phyloP scores from a whole-genome alignment of 768 basidiomycete species.

The Hypholoma fasciculare region DNA sequence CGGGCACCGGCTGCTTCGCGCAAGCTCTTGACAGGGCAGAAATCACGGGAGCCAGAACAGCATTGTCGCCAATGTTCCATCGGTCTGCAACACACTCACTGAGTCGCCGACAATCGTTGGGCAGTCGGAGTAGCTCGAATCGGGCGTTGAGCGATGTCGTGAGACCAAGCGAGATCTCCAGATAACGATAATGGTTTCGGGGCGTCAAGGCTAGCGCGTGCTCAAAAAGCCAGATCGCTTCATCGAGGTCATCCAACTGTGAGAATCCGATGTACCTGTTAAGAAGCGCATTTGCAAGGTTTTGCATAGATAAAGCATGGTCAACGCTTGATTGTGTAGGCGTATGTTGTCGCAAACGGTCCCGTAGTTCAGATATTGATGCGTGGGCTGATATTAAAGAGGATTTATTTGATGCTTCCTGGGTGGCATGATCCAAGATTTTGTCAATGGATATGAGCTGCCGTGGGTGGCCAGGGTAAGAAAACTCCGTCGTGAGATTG shows the following conservation, averaged over 20 bases:
- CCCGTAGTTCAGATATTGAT: not conserved
- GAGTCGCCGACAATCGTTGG: too few relatives aligned
- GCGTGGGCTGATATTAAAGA: too few relatives aligned
- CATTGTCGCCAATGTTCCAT: too few relatives aligned
- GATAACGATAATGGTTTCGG: not conserved
- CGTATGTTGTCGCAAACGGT: not conserved
- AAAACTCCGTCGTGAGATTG: not conserved
- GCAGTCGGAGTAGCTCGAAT: too few relatives aligned
- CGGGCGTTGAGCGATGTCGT: too few relatives aligned
- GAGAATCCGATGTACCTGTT: not conserved
- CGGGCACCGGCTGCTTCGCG: too few relatives aligned
- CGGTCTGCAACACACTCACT: too few relatives aligned
- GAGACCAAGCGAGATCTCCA: not conserved
- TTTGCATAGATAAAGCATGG: not conserved
- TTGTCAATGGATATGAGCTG: not conserved
- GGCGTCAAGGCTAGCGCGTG: not conserved
- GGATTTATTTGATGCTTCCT: too few relatives aligned
- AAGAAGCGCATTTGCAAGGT: not conserved
- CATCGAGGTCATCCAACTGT: not conserved
- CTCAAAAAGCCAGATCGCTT: not conserved
- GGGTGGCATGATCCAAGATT: not conserved
- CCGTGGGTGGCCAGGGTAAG: not conserved
- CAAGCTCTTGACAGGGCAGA: too few relatives aligned
- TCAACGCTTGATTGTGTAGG: not conserved
- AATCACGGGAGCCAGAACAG: too few relatives aligned